Base-by-base conservation (phyloP, 2,329 filamentous ascomycete species). In the Huntiella decipiens region DNA sequence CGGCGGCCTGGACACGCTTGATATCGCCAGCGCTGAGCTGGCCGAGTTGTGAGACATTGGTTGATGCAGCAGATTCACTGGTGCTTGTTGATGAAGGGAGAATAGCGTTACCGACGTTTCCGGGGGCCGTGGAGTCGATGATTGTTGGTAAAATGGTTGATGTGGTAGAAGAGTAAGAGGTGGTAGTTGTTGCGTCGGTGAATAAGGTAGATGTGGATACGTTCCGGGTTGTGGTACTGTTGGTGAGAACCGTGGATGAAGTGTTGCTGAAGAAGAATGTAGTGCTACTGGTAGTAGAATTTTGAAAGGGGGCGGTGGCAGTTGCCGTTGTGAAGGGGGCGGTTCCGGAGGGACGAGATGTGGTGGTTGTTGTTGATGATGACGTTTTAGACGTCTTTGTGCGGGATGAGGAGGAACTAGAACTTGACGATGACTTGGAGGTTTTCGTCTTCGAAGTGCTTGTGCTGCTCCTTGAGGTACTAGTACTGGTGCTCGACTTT, bases 1-100 rank as follows among this genome's bases (percentile, higher is more conserved):
- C 63, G 1, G 55, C 55, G 12, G 54, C 52, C 31, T 54, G 52
- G 22, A 50, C 50, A 6, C 46, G 34, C 44, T 49, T 49, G 13
- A 52, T 53, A 44, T 49, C 52, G 3, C 52, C 39, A 3, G 52
- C 46, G 15, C 52, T 48, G n/a, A 51, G 12, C 33, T 53, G 49
- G 1, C 51, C 51, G 5, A 43, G 40, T 16, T 43, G 40, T 5
- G 28, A 16, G 12, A 43, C 41, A 49, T 48, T 44, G 51, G 54
- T 8, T 8, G 22, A 17, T 15, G 44, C 36, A 4, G 43, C 51
- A 16, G 42, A 42, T 43, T 46, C 41, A 19, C 49, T 49, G 13
- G 40, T 34, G 19, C 45, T 41, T 19, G 34, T 36, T n/a, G 12
- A n/a, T n/a, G 34, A 36, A 36, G 46, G 40, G 28, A 37, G 36